Percentiles rank a stretch among this genome's conserved stretches.
These are phyloP conservation scores for Sugiyamaella smithiae DNA, from an alignment of 805 yeast species.

Conservation along the genomic window DNA sequence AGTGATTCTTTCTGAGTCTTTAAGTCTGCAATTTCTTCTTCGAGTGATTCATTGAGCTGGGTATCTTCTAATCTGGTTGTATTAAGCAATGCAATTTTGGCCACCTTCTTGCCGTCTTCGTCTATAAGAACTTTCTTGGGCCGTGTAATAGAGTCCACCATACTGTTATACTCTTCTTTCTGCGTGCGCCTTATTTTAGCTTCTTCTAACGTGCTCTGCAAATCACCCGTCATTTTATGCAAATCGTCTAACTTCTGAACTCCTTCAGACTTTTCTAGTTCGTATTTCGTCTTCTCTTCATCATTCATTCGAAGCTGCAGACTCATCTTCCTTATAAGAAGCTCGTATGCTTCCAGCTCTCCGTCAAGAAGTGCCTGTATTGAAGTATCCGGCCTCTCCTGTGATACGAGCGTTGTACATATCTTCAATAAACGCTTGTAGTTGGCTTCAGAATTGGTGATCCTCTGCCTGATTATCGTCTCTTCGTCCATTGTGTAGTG, in stretches of 20 bases:
- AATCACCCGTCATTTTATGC: constrained; percentile 19
- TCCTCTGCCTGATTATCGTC: constrained; percentile 23
- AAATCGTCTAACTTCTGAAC: constrained; percentile 15
- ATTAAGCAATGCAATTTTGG: constrained; percentile 23
- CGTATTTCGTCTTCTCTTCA: constrained; percentile 23
- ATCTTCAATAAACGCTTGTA: constrained; percentile 20
- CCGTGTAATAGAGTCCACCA: constrained; percentile 23
- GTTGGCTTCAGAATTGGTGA: constrained; percentile 20
- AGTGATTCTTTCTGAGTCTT: constrained; percentile 19
- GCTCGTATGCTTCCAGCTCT: constrained; percentile 21
- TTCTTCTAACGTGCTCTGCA: constrained; percentile 17
- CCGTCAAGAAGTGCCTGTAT: constrained; percentile 7
- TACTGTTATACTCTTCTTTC: constrained; percentile 26
- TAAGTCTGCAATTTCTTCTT: constrained; percentile 27
- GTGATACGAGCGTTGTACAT: constrained; percentile 9
- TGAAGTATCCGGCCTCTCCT: background rate
- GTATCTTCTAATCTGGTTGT: constrained; percentile 25
- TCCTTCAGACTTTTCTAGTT: constrained; percentile 19
- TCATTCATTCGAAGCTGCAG: constrained; percentile 24
- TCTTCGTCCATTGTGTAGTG: constrained; percentile 19
- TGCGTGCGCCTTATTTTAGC: constrained; percentile 24
- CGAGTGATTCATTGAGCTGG: constrained; percentile 19
- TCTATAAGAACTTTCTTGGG: constrained; percentile 20
- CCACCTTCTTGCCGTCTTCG: constrained; percentile 10
- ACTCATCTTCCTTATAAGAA: constrained; percentile 21